Conservation (phyloP, 2,329 filamentous ascomycete species). For the Talaromyces islandicus region DNA sequence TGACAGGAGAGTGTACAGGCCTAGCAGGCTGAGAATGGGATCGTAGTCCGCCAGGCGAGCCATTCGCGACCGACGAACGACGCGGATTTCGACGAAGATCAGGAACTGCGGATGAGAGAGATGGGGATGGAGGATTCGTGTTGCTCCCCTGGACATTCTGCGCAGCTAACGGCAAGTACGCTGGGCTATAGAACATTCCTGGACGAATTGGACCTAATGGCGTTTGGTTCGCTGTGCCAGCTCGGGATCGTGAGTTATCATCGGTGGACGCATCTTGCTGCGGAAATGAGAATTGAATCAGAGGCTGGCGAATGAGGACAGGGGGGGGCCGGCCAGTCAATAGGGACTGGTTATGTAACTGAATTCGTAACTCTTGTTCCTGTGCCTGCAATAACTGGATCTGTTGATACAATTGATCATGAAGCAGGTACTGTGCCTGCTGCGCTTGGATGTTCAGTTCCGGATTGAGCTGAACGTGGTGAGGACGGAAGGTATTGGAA, state of each 20-base stretch:
- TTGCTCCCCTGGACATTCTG: constrained; percentile 31
- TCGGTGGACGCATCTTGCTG: constrained; percentile 28
- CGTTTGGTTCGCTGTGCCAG: constrained; percentile 32
- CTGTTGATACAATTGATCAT: constrained; percentile 45
- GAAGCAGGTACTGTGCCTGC: constrained; percentile 42
- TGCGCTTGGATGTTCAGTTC: constrained; percentile 39
- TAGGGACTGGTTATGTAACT: constrained; percentile 41
- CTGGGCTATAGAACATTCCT: constrained; percentile 28
- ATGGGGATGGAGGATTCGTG: constrained; percentile 44
- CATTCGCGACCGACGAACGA: constrained; percentile 39
- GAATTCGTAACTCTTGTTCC: constrained; percentile 44
- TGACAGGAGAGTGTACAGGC: constrained; percentile 29
- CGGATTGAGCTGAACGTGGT: constrained; percentile 28
- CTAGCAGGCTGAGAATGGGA: constrained; percentile 49
- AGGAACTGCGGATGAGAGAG: constrained; percentile 30
- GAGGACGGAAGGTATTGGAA: constrained; percentile 24
- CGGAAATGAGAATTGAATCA: constrained; percentile 35
- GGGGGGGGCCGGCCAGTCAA: constrained; percentile 34
- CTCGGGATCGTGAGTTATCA: constrained; percentile 30
- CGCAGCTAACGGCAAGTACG: constrained; percentile 32
- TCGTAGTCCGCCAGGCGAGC: constrained; percentile 36
- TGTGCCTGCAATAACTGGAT: constrained; percentile 46
- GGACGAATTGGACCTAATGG: constrained; percentile 28
- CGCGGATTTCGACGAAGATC: constrained; percentile 41
- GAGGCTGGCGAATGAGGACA: constrained; percentile 36